These are phyloP conservation scores for Pseudomonodictys pantanalensis DNA, from an alignment of 495 filamentous ascomycete species.

Conservation along the genomic window DNA sequence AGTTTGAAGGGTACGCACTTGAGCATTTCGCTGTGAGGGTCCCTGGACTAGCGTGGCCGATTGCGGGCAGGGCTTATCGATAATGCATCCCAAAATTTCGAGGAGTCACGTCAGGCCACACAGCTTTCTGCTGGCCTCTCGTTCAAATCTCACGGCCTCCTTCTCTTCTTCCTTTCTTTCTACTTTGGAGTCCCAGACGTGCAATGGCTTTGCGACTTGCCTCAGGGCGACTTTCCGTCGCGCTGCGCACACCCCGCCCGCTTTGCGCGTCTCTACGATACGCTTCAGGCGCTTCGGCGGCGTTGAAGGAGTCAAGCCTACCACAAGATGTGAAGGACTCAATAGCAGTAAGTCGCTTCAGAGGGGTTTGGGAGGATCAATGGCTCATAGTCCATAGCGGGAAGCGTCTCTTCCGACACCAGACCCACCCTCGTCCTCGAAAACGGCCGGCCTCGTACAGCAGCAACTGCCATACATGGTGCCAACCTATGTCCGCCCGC, in stretches of 20 bases:
- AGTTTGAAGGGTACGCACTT: too few relatives aligned
- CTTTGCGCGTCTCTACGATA: slow-evolving; percentile 14
- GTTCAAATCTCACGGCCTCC: background rate
- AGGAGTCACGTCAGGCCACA: slow-evolving; percentile 12
- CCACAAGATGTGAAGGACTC: slow-evolving; percentile 37
- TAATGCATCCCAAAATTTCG: slow-evolving; percentile 11
- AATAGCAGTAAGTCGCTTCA: slow-evolving; percentile 35
- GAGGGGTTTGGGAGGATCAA: background rate
- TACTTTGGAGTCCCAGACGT: background rate
- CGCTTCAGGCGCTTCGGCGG: slow-evolving; percentile 37
- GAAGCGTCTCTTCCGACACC: slow-evolving; percentile 66
- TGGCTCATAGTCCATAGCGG: slow-evolving; percentile 45
- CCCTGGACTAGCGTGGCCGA: too few relatives aligned
- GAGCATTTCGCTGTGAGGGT: background rate
- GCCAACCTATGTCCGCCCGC: slow-evolving; percentile 88
- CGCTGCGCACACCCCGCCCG: slow-evolving; percentile 12
- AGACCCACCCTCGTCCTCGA: slow-evolving; percentile 75
- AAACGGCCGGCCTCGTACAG: slow-evolving; percentile 67
- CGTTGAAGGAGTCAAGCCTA: slow-evolving; percentile 39
- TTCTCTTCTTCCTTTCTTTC: background rate
- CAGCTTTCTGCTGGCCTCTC: slow-evolving; percentile 1
- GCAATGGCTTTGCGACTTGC: slow-evolving; percentile 35
- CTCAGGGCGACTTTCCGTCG: slow-evolving; percentile 15
- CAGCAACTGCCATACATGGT: slow-evolving; percentile 84
- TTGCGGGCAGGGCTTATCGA: slow-evolving; percentile 12